Conservation (phyloP, 2,329 filamentous ascomycete species). For the Apiospora hydei region DNA sequence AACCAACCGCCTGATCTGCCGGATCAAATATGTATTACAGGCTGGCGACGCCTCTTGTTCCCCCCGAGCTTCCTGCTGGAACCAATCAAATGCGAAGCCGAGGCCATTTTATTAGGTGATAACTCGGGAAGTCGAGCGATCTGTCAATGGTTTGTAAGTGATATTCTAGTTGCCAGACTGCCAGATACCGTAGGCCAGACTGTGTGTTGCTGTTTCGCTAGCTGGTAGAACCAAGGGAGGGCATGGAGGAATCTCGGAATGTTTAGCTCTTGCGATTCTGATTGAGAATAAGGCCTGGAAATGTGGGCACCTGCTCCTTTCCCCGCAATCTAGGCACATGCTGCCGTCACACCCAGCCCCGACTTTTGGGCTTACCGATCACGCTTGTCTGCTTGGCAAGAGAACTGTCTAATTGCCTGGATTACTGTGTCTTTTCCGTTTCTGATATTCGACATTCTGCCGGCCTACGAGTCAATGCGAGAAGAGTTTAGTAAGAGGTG, state of each 20-base stretch:
- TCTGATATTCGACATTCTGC: background rate
- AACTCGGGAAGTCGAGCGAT: background rate
- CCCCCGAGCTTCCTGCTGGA: background rate
- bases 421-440: background rate
- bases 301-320: background rate
- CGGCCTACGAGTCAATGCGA: background rate
- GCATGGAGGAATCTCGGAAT: slow-evolving; percentile 7
- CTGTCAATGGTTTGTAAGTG: background rate
- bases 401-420: background rate
- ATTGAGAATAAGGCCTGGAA: background rate
- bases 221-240: background rate
- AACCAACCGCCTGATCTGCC: background rate
- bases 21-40: background rate
- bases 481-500: background rate
- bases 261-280: slow-evolving; percentile 2
- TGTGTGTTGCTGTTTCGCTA: background rate
- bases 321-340: slow-evolving; percentile 17
- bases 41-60: background rate
- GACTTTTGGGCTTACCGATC: background rate
- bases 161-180: background rate
- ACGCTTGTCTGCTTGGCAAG: slow-evolving; percentile 3
- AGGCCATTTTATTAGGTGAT: background rate
- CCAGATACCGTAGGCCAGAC: background rate
- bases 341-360: slow-evolving; percentile 16
- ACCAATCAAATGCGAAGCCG: background rate